Conservation (phyloP, 1,284 basidiomycete genomes). For the Austropuccinia psidii region DNA sequence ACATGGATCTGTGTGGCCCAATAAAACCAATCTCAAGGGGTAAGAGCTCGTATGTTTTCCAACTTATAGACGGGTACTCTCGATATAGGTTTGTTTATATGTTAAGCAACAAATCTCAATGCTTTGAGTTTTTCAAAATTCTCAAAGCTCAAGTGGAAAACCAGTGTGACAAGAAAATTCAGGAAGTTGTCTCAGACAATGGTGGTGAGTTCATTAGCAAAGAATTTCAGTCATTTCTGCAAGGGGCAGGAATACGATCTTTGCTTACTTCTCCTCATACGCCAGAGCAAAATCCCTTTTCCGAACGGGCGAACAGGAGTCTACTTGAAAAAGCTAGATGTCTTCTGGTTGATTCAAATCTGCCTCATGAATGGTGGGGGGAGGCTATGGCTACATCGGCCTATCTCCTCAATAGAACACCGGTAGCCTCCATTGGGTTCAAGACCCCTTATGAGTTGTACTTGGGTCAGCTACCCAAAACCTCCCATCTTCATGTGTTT, state of each 20-base stretch:
- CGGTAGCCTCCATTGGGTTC: background rate
- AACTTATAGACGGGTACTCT: background rate
- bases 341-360: background rate
- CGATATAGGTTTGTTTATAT: background rate
- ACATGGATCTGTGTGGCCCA: slow-evolving; percentile 25
- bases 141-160: background rate
- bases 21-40: background rate
- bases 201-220: slow-evolving; percentile 6
- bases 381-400: background rate
- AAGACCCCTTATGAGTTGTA: background rate
- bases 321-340: background rate
- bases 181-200: slow-evolving; percentile 5
- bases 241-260: background rate
- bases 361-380: background rate
- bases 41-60: background rate
- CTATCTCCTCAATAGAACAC: background rate
- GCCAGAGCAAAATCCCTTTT: slow-evolving; percentile 14
- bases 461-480: background rate
- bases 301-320: slow-evolving; percentile 5
- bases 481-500: background rate
- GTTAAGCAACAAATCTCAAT: background rate
- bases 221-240: no score
- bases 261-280: slow-evolving; percentile 1
- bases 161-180: background rate
- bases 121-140: background rate